Evolutionary conservation across 2,329 filamentous ascomycete genomes (phyloP).

Genomic region (Apiospora sp.): DNA sequence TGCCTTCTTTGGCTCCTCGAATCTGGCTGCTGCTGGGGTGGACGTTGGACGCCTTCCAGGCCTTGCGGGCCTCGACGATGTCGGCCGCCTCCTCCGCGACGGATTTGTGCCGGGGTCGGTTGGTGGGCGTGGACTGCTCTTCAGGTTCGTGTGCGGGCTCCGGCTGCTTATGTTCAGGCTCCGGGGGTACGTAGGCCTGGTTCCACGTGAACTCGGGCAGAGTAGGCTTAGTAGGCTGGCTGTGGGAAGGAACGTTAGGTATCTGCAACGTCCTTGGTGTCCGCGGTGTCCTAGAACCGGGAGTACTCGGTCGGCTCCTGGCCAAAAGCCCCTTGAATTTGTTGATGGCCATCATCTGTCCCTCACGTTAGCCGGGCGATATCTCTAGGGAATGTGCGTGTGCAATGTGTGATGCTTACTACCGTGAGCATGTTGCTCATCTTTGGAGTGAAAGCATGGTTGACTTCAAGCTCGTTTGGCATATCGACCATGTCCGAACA

Average conservation of each 20-base stretch:
- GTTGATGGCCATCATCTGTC: slow-evolving; percentile 85
- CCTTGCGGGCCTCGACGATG: slow-evolving; percentile 56
- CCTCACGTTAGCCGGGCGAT: slow-evolving; percentile 28
- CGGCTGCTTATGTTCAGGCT: background rate
- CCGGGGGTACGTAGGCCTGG: background rate
- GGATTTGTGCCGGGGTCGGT: slow-evolving; percentile 38
- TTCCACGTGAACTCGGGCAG: background rate
- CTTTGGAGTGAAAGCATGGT: slow-evolving; percentile 87
- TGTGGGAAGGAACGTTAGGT: slow-evolving; percentile 28
- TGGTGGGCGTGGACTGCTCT: slow-evolving; percentile 27
- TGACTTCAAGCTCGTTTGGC: slow-evolving; percentile 90
- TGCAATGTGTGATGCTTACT: slow-evolving; percentile 52
- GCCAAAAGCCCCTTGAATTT: slow-evolving; percentile 83
- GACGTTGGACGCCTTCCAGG: slow-evolving; percentile 46
- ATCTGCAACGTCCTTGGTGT: slow-evolving; percentile 32
- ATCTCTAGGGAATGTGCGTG: slow-evolving; percentile 22
- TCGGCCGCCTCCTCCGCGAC: slow-evolving; percentile 58
- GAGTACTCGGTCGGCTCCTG: slow-evolving; percentile 47
- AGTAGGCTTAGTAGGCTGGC: background rate
- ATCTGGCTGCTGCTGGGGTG: slow-evolving; percentile 35
- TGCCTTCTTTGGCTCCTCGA: slow-evolving; percentile 37
- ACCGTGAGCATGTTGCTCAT: slow-evolving; percentile 88
- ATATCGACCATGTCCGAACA: slow-evolving; percentile 80
- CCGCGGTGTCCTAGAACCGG: slow-evolving; percentile 47
- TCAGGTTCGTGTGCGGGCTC: background rate